phyloP scores from a whole-genome alignment of 495 filamentous ascomycete genomes.

The Penicillium cataractarum region DNA sequence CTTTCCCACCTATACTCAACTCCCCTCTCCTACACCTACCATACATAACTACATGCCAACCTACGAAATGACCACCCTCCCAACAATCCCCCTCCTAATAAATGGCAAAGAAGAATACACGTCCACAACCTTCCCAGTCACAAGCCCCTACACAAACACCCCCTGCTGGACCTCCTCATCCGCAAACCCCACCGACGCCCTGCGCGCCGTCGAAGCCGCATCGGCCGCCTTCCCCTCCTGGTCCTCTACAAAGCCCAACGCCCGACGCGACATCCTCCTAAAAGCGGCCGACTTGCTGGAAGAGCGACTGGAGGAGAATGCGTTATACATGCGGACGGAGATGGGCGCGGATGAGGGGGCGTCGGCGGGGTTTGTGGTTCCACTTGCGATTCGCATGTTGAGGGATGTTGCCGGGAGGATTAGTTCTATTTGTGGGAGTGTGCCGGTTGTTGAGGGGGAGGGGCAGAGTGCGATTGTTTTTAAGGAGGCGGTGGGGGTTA shows the following conservation, averaged over 20 bases:
- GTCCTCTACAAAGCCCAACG: constrained; percentile 63
- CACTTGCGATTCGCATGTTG: constrained; percentile 59
- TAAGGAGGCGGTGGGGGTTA: constrained; percentile 81
- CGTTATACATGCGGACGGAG: constrained; percentile 68
- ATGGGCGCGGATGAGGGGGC: constrained; percentile 61
- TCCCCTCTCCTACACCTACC: background rate
- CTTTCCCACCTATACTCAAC: background rate
- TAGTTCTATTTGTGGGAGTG: constrained; percentile 58
- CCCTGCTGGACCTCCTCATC: constrained; percentile 63
- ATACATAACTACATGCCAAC: background rate
- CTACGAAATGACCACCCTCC: constrained; percentile 11
- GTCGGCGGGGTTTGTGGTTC: constrained; percentile 61
- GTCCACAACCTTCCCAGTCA: constrained; percentile 63
- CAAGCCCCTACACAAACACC: constrained; percentile 66
- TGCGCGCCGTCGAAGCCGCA: constrained; percentile 66
- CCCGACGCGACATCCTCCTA: constrained; percentile 73
- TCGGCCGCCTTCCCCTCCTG: constrained; percentile 71
- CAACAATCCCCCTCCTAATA: constrained; percentile 68
- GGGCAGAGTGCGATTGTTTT: constrained; percentile 66
- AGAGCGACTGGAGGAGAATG: constrained; percentile 59
- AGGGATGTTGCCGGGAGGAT: constrained; percentile 75
- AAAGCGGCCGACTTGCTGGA: constrained; percentile 73
- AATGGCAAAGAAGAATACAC: constrained; percentile 65
- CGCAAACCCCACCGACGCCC: constrained; percentile 63
- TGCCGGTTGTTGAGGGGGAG: constrained; percentile 61